These are phyloP conservation scores for Candida endomychidarum DNA, from an alignment of 805 yeast genomes.

Conservation along the genomic window DNA sequence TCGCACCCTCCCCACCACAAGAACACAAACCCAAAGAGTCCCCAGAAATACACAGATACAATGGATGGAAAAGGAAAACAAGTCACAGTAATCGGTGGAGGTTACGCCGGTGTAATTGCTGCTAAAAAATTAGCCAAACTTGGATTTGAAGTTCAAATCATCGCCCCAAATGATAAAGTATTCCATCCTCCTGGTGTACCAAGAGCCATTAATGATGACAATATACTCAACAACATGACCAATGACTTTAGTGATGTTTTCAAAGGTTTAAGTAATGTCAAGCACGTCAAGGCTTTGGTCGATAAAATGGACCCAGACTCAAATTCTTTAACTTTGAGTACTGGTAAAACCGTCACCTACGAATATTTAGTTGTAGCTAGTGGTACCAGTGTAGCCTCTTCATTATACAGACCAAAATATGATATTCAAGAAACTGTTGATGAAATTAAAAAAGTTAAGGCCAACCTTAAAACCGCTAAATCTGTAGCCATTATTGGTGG, in stretches of 20 bases:
- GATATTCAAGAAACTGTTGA: constrained; percentile 16
- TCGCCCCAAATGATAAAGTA: constrained; percentile 17
- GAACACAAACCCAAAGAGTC: no score
- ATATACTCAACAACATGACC: constrained; percentile 14
- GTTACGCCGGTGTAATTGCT: constrained; percentile 26
- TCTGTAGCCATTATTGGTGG: constrained; percentile 40
- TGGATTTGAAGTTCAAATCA: constrained; percentile 21
- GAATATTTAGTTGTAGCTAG: constrained; percentile 38
- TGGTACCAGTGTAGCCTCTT: constrained; percentile 24
- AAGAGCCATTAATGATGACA: constrained; percentile 29
- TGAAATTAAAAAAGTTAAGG: constrained; percentile 16
- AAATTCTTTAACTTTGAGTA: constrained; percentile 18
- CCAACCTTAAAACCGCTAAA: constrained; percentile 21
- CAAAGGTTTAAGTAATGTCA: constrained; percentile 10
- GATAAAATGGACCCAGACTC: constrained; percentile 25
- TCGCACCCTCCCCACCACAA: no score
- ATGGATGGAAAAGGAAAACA: background rate
- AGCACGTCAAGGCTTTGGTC: constrained; percentile 26
- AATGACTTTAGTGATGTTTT: constrained; percentile 21
- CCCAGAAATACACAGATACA: no score
- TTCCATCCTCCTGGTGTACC: constrained; percentile 32
- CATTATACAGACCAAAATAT: constrained; percentile 28
- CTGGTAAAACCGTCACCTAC: constrained; percentile 18
- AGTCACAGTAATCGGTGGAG: constrained; percentile 38
- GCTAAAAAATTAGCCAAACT: constrained; percentile 9